Conservation (phyloP, 192 early-diverging fungal species). For the Mortierella hygrophila region DNA sequence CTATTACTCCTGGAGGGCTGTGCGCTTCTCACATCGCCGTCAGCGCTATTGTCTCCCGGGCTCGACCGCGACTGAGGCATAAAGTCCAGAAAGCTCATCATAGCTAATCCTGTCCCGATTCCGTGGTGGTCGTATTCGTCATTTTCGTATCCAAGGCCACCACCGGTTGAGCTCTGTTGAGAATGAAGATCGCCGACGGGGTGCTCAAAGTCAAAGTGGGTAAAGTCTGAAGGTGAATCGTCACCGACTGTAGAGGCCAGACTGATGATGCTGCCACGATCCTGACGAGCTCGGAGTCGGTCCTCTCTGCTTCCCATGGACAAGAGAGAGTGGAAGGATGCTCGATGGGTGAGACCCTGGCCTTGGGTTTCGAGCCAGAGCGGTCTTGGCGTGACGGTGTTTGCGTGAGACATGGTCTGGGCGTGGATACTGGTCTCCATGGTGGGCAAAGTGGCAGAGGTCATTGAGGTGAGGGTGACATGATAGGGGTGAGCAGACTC, state of each 20-base stretch:
- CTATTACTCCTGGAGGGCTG: conserved; percentile 52
- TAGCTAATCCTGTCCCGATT: conserved; percentile 43
- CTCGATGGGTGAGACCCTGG: conserved; percentile 35
- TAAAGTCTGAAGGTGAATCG: conserved; percentile 51
- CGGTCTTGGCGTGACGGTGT: conserved; percentile 20
- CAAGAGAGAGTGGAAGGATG: conserved; percentile 40
- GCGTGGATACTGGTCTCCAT: conserved; percentile 3
- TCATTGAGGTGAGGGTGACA: conserved; percentile 4
- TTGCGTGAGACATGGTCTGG: conserved; percentile 27
- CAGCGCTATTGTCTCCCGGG: conserved; percentile 35
- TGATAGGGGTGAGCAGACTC: conserved; percentile 48
- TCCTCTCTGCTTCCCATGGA: conserved; percentile 36
- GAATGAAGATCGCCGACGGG: conserved; percentile 31
- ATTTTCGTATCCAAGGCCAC: conserved; percentile 27
- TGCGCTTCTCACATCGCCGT: conserved; percentile 31
- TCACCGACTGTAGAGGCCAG: conserved; percentile 48
- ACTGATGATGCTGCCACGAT: conserved; percentile 55
- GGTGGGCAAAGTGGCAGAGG: not conserved
- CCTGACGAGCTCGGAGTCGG: conserved; percentile 39
- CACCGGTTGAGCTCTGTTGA: conserved; percentile 11
- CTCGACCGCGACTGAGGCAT: conserved; percentile 34
- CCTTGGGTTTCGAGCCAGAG: conserved; percentile 39
- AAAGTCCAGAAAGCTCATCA: conserved; percentile 53
- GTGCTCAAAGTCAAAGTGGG: conserved; percentile 31
- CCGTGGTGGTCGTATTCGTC: conserved; percentile 52